Evolutionary conservation across 108 stramenopile species (phyloP).

Genomic region (Stephanodiscus minutulus): DNA sequence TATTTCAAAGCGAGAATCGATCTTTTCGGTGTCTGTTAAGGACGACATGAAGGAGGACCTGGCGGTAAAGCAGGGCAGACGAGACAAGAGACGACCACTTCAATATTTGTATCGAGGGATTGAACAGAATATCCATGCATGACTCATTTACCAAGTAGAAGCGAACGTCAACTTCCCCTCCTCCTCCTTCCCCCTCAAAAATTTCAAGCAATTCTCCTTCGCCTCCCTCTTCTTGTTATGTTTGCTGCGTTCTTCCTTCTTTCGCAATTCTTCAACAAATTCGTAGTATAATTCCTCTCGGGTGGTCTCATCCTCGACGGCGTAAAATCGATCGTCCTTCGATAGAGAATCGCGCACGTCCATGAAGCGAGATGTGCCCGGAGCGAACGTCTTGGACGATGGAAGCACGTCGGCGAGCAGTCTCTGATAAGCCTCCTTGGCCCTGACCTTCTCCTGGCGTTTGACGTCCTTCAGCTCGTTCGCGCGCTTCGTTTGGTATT

Average conservation of each 20-base stretch:
- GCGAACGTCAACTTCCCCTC: constrained; percentile 68
- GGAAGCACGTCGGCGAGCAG: constrained; percentile 67
- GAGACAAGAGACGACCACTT: background rate
- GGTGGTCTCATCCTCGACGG: constrained; percentile 68
- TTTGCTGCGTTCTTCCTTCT: constrained; percentile 76
- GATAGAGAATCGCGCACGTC: constrained; percentile 64
- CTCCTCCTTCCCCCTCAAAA: constrained; percentile 68
- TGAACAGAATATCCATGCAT: constrained; percentile 6
- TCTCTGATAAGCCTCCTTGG: constrained; percentile 72
- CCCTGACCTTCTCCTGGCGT: constrained; percentile 72
- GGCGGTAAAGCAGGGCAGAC: no score
- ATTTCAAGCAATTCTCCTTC: constrained; percentile 57
- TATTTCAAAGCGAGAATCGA: constrained; percentile 58
- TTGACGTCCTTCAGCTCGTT: constrained; percentile 75
- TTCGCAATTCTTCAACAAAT: constrained; percentile 77
- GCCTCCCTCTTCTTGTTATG: constrained; percentile 68
- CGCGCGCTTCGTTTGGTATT: constrained; percentile 87
- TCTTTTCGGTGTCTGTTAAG: constrained; percentile 47
- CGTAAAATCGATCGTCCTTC: constrained; percentile 85
- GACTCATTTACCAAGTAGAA: constrained; percentile 66
- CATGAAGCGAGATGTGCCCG: constrained; percentile 51
- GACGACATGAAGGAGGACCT: constrained; percentile 63
- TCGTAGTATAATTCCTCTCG: constrained; percentile 76
- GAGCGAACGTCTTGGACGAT: constrained; percentile 44
- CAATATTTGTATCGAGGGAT: background rate